These are phyloP conservation scores for Clonostachys solani DNA, from an alignment of 2,329 filamentous ascomycete species.

Conservation along the genomic window DNA sequence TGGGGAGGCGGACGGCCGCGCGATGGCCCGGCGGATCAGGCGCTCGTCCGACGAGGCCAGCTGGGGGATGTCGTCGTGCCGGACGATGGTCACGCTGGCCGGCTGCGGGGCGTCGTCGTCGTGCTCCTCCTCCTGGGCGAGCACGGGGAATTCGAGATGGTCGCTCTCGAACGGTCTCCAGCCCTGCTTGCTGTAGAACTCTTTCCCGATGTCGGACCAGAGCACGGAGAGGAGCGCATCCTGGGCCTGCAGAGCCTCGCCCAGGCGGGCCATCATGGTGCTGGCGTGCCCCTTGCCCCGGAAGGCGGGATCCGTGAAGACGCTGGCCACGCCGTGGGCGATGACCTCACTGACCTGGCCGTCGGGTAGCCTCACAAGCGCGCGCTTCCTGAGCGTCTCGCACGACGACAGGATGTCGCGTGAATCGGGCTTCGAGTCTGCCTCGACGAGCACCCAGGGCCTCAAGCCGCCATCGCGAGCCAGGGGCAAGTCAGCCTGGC, in stretches of 20 bases:
- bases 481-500: conserved; percentile 53
- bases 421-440: conserved; percentile 22
- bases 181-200: conserved; percentile 72
- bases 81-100: conserved; percentile 36
- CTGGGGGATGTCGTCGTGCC: conserved; percentile 53
- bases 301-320: conserved; percentile 67
- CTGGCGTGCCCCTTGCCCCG: conserved; percentile 73
- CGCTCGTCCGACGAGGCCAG: conserved; percentile 63
- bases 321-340: conserved; percentile 73
- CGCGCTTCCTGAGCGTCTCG: conserved; percentile 59
- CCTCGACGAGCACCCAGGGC: conserved; percentile 60
- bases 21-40: conserved; percentile 35
- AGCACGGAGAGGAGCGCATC: conserved; percentile 58
- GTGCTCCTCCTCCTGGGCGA: conserved; percentile 5
- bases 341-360: conserved; percentile 44
- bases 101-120: conserved; percentile 19
- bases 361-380: conserved; percentile 35
- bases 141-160: conserved; percentile 59
- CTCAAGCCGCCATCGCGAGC: conserved; percentile 54
- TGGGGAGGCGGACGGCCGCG: background rate
- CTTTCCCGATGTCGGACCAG: conserved; percentile 82
- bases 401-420: conserved; percentile 59
- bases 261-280: conserved; percentile 68
- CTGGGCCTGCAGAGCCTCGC: conserved; percentile 27
- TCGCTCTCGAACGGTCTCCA: conserved; percentile 73